Percentiles rank a stretch among this genome's conserved stretches.
phyloP scores from a whole-genome alignment of 2,329 filamentous ascomycete species.

The Talaromyces albobiverticillius region DNA sequence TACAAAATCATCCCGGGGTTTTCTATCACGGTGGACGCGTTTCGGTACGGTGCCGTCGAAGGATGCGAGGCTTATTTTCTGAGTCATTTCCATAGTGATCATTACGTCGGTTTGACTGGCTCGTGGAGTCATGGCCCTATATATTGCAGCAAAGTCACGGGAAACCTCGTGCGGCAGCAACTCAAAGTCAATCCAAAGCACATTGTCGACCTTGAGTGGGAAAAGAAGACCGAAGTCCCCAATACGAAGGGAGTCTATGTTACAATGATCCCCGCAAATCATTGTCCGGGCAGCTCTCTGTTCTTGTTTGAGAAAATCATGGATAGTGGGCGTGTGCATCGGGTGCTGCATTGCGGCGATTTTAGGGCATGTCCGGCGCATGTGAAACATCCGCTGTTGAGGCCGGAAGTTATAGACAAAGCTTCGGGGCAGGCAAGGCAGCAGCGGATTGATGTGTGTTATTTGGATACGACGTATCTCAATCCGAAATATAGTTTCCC shows the following conservation, averaged over 20 bases:
- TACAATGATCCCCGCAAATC: conserved; percentile 94
- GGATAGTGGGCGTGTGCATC: conserved; percentile 63
- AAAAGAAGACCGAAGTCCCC: conserved; percentile 73
- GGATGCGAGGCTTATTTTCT: conserved; percentile 94
- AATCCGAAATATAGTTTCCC: conserved; percentile 96
- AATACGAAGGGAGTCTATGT: conserved; percentile 79
- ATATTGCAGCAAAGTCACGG: conserved; percentile 92
- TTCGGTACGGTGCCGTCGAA: conserved; percentile 89
- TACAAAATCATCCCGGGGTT: conserved; percentile 97
- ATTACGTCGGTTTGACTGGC: conserved; percentile 86
- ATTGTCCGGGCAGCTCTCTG: conserved; percentile 91
- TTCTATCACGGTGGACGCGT: conserved; percentile 91
- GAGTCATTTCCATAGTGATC: conserved; percentile 96
- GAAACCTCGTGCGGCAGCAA: conserved; percentile 81
- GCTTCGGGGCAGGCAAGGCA: conserved; percentile 69
- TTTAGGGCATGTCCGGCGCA: conserved; percentile 89
- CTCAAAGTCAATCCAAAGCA: conserved; percentile 81
- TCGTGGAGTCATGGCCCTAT: conserved; percentile 93
- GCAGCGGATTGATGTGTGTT: conserved; percentile 92
- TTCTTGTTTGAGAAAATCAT: conserved; percentile 86
- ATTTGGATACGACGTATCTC: conserved; percentile 94
- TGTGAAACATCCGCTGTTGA: conserved; percentile 74
- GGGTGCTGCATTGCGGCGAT: conserved; percentile 92
- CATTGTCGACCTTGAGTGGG: conserved; percentile 82
- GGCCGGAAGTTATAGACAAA: conserved; percentile 69